Base-by-base conservation (phyloP, 2,329 filamentous ascomycete species). In the Fusarium xyrophilum region DNA sequence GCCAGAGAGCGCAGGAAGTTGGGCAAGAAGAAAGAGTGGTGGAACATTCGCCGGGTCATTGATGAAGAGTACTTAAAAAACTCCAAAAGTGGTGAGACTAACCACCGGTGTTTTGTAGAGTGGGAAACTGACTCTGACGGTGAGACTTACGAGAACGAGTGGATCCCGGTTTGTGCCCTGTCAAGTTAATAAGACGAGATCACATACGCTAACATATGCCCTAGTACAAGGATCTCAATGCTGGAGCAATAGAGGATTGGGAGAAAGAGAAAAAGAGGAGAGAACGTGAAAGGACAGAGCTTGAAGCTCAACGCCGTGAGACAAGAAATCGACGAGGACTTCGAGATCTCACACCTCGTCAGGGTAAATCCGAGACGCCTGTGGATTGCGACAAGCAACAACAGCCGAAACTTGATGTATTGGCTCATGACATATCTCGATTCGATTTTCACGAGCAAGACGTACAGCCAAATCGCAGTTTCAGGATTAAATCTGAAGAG, bases 41-140 rank as follows among this genome's bases (percentile, higher is more conserved):
- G 57, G 32, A 64, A 48, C 15, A 78, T 82, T 60, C 73, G 64
- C n/a, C 66, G 65, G 14, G 80, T 82, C 30, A 53, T 82, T 47
- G 73, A 77, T 47, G 79, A 82, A 69, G 75, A 60, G 36, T 52
- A 13, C 19, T 17, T 25, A 17, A 8, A 27, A 38, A 7, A 48
- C 23, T 15, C n/a, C 15, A 13, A 30, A 14, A 52, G 65, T 38
- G 69, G 69, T 38, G 32, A 63, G 9, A 74, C 72, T 30, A 61
- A 62, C 36, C 65, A 74, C 17, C 68, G 79, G 57, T 82, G 80
- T 44, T 64, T 80, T 21, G 76, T 82, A 17, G 76, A 80, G 57
- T 82, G 80, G 79, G 77, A 77, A 54, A 73, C 76, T 62, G 69
- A 78, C 52, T 54, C 60, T 7, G 79, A 78, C 5, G 78, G 79